Evolutionary conservation across 192 early-diverging fungal species (phyloP).

Genomic region (Coemansia sp.): DNA sequence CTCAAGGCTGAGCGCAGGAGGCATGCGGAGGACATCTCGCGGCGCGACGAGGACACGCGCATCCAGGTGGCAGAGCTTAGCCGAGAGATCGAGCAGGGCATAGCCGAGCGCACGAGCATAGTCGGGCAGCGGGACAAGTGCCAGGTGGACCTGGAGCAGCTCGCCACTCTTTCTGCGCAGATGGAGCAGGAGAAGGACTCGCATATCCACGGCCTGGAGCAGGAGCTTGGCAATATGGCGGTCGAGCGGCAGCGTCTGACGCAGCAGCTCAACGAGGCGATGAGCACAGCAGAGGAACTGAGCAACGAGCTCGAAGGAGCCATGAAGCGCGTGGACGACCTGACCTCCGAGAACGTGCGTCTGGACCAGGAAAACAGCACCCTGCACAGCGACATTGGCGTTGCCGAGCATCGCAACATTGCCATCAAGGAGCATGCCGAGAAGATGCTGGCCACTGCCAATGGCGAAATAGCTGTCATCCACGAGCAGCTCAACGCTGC

Average conservation of each 20-base stretch:
- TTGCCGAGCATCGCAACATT: conserved; percentile 30
- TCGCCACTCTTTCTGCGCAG: conserved; percentile 20
- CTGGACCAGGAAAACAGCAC: conserved; percentile 22
- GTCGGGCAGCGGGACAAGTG: conserved; percentile 21
- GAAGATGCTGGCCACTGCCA: conserved; percentile 23
- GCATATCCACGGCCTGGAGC: conserved; percentile 25
- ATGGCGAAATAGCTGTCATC: conserved; percentile 20
- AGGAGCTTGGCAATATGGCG: conserved; percentile 31
- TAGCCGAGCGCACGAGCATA: conserved; percentile 22
- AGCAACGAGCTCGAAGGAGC: conserved; percentile 21
- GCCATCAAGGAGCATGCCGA: conserved; percentile 40
- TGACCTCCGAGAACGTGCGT: conserved; percentile 16
- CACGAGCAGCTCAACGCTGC: conserved; percentile 21
- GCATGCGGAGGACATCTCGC: conserved; percentile 24
- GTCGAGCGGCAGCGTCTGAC: conserved; percentile 30
- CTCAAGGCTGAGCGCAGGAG: conserved; percentile 21
- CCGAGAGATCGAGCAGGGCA: conserved; percentile 29
- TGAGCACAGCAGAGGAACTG: conserved; percentile 17
- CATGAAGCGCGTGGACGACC: conserved; percentile 14
- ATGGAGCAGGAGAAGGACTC: conserved; percentile 31
- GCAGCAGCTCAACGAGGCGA: conserved; percentile 22
- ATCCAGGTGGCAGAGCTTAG: conserved; percentile 24
- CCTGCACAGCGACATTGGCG: conserved; percentile 30
- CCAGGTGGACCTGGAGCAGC: conserved; percentile 35
- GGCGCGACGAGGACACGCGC: conserved; percentile 31